These are phyloP conservation scores for Trametes gibbosa DNA, from an alignment of 768 basidiomycete species.

Conservation along the genomic window DNA sequence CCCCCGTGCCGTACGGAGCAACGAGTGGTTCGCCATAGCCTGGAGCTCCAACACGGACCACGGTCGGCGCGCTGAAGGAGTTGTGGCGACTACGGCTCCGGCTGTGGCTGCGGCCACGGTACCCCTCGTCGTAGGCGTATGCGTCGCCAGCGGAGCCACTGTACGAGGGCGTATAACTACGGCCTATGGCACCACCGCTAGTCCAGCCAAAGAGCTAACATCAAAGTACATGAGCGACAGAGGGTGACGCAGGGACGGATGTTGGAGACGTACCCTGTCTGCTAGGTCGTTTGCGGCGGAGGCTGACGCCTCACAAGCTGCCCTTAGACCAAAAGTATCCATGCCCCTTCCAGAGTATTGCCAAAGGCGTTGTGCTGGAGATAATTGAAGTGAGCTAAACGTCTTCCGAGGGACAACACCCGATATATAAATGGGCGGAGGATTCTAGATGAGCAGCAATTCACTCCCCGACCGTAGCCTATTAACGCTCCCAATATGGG, in stretches of 20 bases:
- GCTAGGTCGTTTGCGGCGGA: slow-evolving; percentile 45
- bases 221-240: neutral
- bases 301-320: slow-evolving; percentile 64
- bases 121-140: slow-evolving; percentile 10
- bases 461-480: too few relatives aligned
- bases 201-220: slow-evolving; percentile 11
- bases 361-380: slow-evolving; percentile 57
- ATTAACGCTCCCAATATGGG: too few relatives aligned
- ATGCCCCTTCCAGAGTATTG: slow-evolving; percentile 43
- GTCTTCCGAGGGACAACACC: neutral
- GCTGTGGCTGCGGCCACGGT: too few relatives aligned
- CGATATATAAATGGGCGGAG: too few relatives aligned
- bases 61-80: slow-evolving; percentile 12
- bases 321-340: slow-evolving; percentile 45
- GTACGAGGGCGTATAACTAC: slow-evolving; percentile 10
- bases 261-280: slow-evolving; percentile 8
- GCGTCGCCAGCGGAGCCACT: slow-evolving; percentile 2
- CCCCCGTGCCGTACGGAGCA: neutral
- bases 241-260: neutral
- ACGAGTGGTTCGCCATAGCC: neutral
- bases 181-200: neutral
- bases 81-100: slow-evolving; percentile 15
- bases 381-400: neutral
- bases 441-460: too few relatives aligned
- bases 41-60: slow-evolving; percentile 12